These are phyloP conservation scores for Eimeria falciformis DNA, from an alignment of 169 alveolate genomes.

Conservation along the genomic window DNA sequence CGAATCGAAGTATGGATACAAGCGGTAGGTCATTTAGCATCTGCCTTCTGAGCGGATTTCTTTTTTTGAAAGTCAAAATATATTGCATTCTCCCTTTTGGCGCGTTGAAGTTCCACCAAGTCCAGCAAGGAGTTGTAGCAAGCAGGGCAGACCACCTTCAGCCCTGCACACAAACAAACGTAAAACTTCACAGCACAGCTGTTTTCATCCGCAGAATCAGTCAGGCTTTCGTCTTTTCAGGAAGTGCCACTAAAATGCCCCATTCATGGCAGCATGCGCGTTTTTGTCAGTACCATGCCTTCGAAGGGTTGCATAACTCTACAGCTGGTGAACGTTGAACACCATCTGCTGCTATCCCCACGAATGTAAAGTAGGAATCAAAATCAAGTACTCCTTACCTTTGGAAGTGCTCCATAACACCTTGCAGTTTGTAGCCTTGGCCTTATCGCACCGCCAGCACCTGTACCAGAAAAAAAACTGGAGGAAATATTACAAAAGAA, in stretches of 20 bases:
- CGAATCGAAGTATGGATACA: too few relatives aligned
- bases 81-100: constrained; percentile 13
- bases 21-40: background rate
- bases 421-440: constrained; percentile 55
- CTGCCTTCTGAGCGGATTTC: background rate
- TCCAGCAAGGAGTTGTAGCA: background rate
- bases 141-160: background rate
- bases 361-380: too few relatives aligned
- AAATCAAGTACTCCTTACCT: constrained; percentile 2
- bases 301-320: too few relatives aligned
- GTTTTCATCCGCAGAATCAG: too few relatives aligned
- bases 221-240: too few relatives aligned
- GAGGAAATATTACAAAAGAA: too few relatives aligned
- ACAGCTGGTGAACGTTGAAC: too few relatives aligned
- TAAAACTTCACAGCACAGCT: too few relatives aligned
- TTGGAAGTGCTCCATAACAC: constrained; percentile 66
- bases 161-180: background rate
- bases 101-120: background rate
- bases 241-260: too few relatives aligned
- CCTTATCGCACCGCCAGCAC: constrained; percentile 75
- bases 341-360: too few relatives aligned
- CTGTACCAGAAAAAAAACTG: background rate
- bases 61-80: constrained; percentile 44
- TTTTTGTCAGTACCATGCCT: too few relatives aligned
- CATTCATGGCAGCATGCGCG: too few relatives aligned